These are phyloP conservation scores for Escallonia rubra DNA, from an alignment of 129 eudicot species.

Conservation along the genomic window DNA sequence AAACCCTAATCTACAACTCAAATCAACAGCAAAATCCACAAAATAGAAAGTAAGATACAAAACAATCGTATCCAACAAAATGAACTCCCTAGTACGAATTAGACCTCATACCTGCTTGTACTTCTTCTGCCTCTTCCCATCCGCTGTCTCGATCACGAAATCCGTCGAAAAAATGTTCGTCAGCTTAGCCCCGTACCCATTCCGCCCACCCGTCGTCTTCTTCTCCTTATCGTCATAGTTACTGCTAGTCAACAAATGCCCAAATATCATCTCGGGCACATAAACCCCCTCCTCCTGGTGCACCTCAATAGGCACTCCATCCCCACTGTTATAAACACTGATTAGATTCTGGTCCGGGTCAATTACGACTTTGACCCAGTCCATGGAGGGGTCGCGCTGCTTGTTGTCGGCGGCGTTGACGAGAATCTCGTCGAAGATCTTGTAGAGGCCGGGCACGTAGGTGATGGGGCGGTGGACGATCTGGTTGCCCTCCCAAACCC, in stretches of 20 bases:
- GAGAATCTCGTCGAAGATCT: constrained; percentile 85
- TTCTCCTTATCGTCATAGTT: constrained; percentile 76
- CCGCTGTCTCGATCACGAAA: constrained; percentile 86
- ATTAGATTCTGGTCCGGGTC: constrained; percentile 50
- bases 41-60: too few species aligned
- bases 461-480: constrained; percentile 40
- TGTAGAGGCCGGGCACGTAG: constrained; percentile 87
- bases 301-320: constrained; percentile 84
- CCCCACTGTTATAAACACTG: constrained; percentile 78
- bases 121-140: constrained; percentile 73
- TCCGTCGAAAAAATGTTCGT: constrained; percentile 84
- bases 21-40: too few species aligned
- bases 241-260: constrained; percentile 91
- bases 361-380: constrained; percentile 48
- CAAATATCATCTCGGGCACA: constrained; percentile 95
- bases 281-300: constrained; percentile 89
- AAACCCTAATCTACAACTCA: too few species aligned
- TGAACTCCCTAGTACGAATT: too few species aligned
- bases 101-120: constrained; percentile 75
- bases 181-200: constrained; percentile 92
- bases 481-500: constrained; percentile 53
- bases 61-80: too few species aligned
- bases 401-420: constrained; percentile 95
- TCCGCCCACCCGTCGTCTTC: constrained; percentile 96
- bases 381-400: constrained; percentile 85